Conservation (phyloP, 148 eudicot genomes). For the Beta vulgaris region DNA sequence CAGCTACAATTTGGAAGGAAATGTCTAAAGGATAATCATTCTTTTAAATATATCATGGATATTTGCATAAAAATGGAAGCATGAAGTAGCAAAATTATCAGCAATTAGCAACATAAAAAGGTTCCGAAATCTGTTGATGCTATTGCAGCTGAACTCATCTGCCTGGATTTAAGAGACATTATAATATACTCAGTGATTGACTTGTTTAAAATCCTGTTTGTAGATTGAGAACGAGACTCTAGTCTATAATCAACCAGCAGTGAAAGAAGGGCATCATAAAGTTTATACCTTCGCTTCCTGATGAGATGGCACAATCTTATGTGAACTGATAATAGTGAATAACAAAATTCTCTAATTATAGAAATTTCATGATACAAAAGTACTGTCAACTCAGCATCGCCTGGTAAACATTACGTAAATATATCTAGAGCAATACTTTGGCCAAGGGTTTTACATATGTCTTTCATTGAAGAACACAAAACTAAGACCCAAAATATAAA, state of each 20-base stretch:
- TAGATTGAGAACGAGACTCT: conserved; percentile 44
- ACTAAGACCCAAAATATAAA: no score
- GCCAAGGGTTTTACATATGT: no score
- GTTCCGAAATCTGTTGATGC: background rate
- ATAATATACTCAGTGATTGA: background rate
- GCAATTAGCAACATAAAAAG: background rate
- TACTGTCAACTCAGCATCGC: no score
- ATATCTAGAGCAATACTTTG: no score
- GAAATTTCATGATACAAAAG: no score
- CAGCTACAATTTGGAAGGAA: conserved; percentile 30
- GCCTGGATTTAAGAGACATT: background rate
- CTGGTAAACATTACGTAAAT: no score
- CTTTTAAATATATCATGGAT: background rate
- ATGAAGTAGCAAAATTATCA: background rate
- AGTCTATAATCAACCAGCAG: conserved; percentile 36
- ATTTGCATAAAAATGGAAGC: background rate
- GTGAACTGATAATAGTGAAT: no score
- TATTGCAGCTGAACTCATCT: background rate
- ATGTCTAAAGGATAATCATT: conserved; percentile 42
- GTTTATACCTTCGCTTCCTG: no score
- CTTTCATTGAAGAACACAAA: no score
- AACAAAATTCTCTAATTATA: no score
- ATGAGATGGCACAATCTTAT: no score
- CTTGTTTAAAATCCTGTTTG: conserved; percentile 10
- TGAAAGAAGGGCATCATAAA: conserved; percentile 36